Base-by-base conservation (phyloP, 2,329 filamentous ascomycete genomes). In the Fusarium sulawesiense region DNA sequence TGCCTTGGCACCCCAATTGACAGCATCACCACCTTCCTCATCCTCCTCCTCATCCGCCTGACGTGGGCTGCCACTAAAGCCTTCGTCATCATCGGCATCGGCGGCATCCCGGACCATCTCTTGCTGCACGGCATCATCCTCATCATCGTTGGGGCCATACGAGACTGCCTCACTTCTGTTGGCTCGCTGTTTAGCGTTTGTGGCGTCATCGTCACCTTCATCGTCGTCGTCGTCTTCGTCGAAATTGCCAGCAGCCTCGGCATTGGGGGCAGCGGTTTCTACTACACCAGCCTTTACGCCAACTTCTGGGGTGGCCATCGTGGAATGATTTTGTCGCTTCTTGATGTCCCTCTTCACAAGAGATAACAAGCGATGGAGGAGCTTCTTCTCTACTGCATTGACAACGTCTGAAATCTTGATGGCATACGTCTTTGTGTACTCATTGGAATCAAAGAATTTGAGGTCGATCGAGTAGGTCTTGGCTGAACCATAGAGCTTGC, bases 111-210 rank as follows among this genome's bases (percentile, higher is more conserved):
- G 84, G 59, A 88, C 86, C 75, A 91, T 86, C 60, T 87, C 85
- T 55, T 84, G 83, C 73, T 91, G 90, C 57, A 97, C 89, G 37
- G 87, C 90, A 71, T 93, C 88, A 76, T 98, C 96, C 6, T 95
- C 95, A 7, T 97, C 94, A 76, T 98, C 96, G 48, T 97, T 97
- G 34, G 91, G 93, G 41, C 93, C 95, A 73, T 98, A 98, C 16
- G 93, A 96, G 4, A 95, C 90, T 30, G 91, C 92, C 80, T 97
- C 92, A 55, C 87, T 85, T 42, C 92, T 90, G 78, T 97, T 96
- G 47, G 89, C 88, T 74, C 87, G 89, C 76, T 90, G 87, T 81
- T 93, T 97, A 73, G 88, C 89, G 68, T 87, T 89, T 6, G 89
- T 94, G 51, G 88, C 93, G 76, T 97, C 93, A 60, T 89, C 90